Evolutionary conservation across 345 rosid genomes (phyloP).

Genomic region (Gynandropsis gynandra): DNA sequence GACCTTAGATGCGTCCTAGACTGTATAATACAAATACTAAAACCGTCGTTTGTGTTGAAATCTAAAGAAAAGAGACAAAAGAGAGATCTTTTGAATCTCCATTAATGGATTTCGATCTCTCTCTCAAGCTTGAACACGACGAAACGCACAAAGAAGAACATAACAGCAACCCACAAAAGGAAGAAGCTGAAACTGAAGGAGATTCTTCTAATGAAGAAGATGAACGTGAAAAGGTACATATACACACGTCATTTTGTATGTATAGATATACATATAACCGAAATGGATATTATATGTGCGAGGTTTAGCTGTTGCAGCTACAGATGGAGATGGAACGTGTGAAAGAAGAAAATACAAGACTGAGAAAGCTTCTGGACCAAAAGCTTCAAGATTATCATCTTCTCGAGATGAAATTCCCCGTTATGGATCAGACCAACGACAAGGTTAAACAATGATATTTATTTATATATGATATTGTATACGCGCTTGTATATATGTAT

Average conservation of each 20-base stretch:
- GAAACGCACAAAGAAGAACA: slow-evolving; percentile 17
- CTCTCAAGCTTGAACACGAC: slow-evolving; percentile 17
- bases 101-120: slow-evolving; percentile 22
- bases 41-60: slow-evolving; percentile 18
- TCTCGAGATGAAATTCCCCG: slow-evolving; percentile 30
- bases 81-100: slow-evolving; percentile 12
- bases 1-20: slow-evolving; percentile 28
- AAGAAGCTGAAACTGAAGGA: background rate
- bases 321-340: slow-evolving; percentile 28
- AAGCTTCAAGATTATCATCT: slow-evolving; percentile 27
- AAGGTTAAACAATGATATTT: slow-evolving; percentile 17
- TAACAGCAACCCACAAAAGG: slow-evolving; percentile 16
- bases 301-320: slow-evolving; percentile 26
- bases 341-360: slow-evolving; percentile 26
- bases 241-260: background rate
- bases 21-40: slow-evolving; percentile 32
- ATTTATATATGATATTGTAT: background rate
- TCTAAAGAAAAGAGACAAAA: slow-evolving; percentile 12
- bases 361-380: slow-evolving; percentile 29
- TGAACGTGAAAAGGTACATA: slow-evolving; percentile 28
- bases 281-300: slow-evolving; percentile 1
- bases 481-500: background rate
- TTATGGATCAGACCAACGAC: slow-evolving; percentile 16
- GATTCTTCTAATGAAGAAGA: slow-evolving; percentile 20
- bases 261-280: no score